Percentiles rank a stretch among this genome's conserved stretches.
phyloP scores from a whole-genome alignment of 208 protist genomes.

The Trypanosoma caninum region DNA sequence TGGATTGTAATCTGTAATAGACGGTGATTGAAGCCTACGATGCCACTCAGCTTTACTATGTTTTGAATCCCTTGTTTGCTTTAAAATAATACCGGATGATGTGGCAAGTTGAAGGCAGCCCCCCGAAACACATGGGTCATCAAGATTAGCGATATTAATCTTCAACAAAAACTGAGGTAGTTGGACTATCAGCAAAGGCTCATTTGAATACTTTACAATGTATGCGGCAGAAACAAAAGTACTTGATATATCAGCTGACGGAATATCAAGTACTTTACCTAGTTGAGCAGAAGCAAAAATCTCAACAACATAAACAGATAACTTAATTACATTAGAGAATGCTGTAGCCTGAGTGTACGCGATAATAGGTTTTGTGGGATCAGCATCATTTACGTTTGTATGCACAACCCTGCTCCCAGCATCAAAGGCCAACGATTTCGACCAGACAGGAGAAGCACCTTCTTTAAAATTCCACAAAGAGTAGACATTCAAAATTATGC shows the following conservation, averaged over 20 bases:
- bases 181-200: constrained; percentile 4
- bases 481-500: constrained; percentile 3
- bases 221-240: background rate
- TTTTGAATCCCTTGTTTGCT: background rate
- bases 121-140: background rate
- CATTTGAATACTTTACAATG: background rate
- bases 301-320: constrained; percentile 1
- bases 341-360: constrained; percentile 10
- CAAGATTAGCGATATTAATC: constrained; percentile 3
- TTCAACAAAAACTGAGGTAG: background rate
- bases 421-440: background rate
- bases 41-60: background rate
- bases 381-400: constrained; percentile 19
- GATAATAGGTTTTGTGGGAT: background rate
- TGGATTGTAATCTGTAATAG: constrained; percentile 22
- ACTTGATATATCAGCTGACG: background rate
- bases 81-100: constrained; percentile 5
- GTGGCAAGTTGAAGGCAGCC: background rate
- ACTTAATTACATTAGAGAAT: background rate
- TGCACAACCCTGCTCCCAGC: background rate
- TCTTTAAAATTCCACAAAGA: constrained; percentile 4
- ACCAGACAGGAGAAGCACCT: background rate
- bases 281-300: background rate
- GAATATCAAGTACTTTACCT: too few relatives aligned
- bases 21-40: constrained; percentile 10